Evolutionary conservation across 1,284 basidiomycete species (phyloP).

Genomic region (Anthracocystis panici-leucophaei): DNA sequence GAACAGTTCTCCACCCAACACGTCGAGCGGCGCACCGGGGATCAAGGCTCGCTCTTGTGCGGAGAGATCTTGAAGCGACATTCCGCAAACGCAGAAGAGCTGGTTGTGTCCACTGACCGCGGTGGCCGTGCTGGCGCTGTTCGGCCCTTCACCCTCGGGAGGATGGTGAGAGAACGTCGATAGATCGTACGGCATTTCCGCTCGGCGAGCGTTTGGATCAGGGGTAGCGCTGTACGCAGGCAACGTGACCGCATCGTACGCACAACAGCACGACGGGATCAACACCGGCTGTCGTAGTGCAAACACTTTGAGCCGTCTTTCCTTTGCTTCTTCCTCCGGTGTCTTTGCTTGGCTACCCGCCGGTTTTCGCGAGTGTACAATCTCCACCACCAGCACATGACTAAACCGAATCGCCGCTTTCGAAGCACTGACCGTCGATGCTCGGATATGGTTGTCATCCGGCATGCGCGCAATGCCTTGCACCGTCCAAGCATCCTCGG

Average conservation of each 20-base stretch:
- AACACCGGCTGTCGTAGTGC: slow-evolving; percentile 65
- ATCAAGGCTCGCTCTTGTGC: slow-evolving; percentile 63
- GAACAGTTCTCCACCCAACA: slow-evolving; percentile 50
- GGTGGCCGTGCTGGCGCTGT: slow-evolving; percentile 46
- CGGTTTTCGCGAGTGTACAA: slow-evolving; percentile 61
- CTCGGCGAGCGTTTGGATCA: slow-evolving; percentile 29
- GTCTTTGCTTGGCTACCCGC: slow-evolving; percentile 23
- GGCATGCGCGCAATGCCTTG: slow-evolving; percentile 68
- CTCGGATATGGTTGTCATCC: slow-evolving; percentile 67
- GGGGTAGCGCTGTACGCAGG: slow-evolving; percentile 59
- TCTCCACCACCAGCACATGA: slow-evolving; percentile 66
- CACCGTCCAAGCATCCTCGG: slow-evolving; percentile 66
- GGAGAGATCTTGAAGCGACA: slow-evolving; percentile 62
- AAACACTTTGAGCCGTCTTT: slow-evolving; percentile 66
- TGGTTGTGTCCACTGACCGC: slow-evolving; percentile 57
- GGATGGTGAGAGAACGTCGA: slow-evolving; percentile 32
- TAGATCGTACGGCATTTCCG: slow-evolving; percentile 60
- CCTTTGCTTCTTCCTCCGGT: slow-evolving; percentile 43
- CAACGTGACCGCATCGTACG: slow-evolving; percentile 67
- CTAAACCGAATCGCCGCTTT: slow-evolving; percentile 63
- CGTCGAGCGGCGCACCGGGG: slow-evolving; percentile 51
- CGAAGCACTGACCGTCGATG: slow-evolving; percentile 61
- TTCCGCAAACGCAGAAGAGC: slow-evolving; percentile 68
- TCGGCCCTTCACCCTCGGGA: slow-evolving; percentile 17
- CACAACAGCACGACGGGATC: slow-evolving; percentile 67